phyloP scores from a whole-genome alignment of 371 early-diverging fungal genomes.

The Rhizopus sp. region DNA sequence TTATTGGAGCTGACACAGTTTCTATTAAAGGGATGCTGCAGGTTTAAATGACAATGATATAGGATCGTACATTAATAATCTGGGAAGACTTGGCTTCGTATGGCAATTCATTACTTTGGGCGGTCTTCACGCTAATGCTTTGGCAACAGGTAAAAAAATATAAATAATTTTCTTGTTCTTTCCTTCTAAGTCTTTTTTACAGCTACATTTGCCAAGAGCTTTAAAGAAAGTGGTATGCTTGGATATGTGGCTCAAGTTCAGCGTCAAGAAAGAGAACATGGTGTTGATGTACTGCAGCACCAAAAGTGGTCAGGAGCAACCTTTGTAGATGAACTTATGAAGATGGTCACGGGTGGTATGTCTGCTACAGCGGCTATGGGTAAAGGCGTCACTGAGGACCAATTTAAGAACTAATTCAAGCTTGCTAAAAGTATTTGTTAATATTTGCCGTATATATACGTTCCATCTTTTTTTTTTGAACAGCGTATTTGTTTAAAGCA shows the following conservation, averaged over 20 bases:
- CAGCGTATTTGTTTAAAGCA: too few species aligned
- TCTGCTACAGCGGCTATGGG: constrained; percentile 98
- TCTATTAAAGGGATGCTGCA: constrained; percentile 68
- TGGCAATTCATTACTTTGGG: constrained; percentile 99
- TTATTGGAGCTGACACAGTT: background rate
- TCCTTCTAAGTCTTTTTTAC: constrained; percentile 27
- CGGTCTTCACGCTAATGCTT: constrained; percentile 95
- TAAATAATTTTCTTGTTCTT: background rate
- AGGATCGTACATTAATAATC: constrained; percentile 73
- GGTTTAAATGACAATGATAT: constrained; percentile 93
- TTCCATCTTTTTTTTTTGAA: too few species aligned
- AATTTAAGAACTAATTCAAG: constrained; percentile 54
- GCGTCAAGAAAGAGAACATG: constrained; percentile 88
- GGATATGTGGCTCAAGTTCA: constrained; percentile 95
- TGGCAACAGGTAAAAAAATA: constrained; percentile 45
- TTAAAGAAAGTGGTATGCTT: constrained; percentile 89
- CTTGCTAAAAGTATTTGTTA: too few species aligned
- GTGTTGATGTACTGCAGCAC: constrained; percentile 94
- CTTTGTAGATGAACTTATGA: constrained; percentile 92
- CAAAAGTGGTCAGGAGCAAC: constrained; percentile 99
- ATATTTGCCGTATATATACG: too few species aligned
- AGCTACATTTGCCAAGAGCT: constrained; percentile 92
- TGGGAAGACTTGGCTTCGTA: constrained; percentile 92
- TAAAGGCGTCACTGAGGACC: constrained; percentile 84
- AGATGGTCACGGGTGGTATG: constrained; percentile 92